Percentiles rank a stretch among this genome's conserved stretches.
Conservation (phyloP, 225 moss, liverwort and hornwort genomes). For the Pseudisothecium myosuroides region DNA sequence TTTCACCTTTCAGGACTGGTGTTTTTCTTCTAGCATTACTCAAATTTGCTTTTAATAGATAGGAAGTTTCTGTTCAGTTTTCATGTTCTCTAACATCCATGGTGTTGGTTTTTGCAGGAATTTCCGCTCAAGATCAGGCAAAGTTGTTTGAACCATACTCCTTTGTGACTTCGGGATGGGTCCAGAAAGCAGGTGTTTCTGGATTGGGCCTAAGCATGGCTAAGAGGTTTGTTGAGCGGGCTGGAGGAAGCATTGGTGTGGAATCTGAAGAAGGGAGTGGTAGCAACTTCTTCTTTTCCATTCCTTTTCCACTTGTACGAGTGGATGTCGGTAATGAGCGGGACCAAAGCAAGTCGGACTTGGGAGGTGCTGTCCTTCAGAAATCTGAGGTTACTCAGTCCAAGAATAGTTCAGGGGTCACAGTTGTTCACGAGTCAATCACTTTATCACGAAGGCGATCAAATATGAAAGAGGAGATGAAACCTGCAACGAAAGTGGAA, state of each 20-base stretch:
- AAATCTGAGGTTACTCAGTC: conserved; percentile 36
- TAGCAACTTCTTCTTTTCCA: conserved; percentile 59
- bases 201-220: conserved; percentile 75
- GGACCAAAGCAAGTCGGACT: conserved; percentile 14
- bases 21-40: background rate
- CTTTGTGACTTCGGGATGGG: conserved; percentile 68
- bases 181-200: conserved; percentile 56
- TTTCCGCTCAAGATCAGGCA: conserved; percentile 47
- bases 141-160: conserved; percentile 73
- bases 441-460: conserved; percentile 15
- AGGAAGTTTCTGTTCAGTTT: background rate
- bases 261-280: conserved; percentile 64
- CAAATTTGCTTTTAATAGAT: too few species aligned
- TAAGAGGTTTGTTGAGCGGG: conserved; percentile 59
- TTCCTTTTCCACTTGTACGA: conserved; percentile 53
- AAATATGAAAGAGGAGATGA: background rate
- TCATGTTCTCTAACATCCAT: background rate
- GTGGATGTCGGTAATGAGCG: conserved; percentile 6
- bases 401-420: conserved; percentile 20
- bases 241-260: conserved; percentile 69
- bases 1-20: background rate
- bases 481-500: background rate
- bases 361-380: conserved; percentile 17
- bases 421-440: conserved; percentile 21
- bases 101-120: conserved; percentile 14